Conservation (phyloP, 352 stramenopile genomes). For the Pythium dissotocum region DNA sequence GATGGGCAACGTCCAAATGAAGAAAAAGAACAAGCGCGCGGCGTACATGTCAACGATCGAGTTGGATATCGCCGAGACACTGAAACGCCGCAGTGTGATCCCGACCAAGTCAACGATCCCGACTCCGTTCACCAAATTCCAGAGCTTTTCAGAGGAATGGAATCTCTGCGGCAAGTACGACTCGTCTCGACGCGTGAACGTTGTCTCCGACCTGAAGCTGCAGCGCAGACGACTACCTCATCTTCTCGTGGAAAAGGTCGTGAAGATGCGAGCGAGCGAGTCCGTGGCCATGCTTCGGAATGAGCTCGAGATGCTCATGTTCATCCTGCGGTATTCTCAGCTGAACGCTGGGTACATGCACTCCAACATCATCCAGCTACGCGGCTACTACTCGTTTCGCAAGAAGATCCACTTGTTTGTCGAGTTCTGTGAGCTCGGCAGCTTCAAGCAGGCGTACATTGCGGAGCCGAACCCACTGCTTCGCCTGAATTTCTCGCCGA, state of each 20-base stretch:
- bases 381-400: conserved; percentile 52
- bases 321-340: conserved; percentile 45
- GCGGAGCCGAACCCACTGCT: conserved; percentile 42
- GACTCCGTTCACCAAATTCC: conserved; percentile 47
- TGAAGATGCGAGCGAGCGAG: conserved; percentile 39
- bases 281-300: conserved; percentile 45
- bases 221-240: conserved; percentile 48
- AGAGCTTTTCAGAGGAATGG: conserved; percentile 60
- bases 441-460: conserved; percentile 54
- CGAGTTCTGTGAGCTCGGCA: conserved; percentile 66
- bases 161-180: conserved; percentile 66
- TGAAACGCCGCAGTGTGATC: conserved; percentile 16
- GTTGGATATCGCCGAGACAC: conserved; percentile 13
- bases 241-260: conserved; percentile 62
- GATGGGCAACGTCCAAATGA: conserved; percentile 14
- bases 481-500: conserved; percentile 36
- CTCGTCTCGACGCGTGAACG: conserved; percentile 49
- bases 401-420: conserved; percentile 56
- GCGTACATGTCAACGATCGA: conserved; percentile 23
- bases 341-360: conserved; percentile 40
- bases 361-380: conserved; percentile 52
- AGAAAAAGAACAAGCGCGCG: conserved; percentile 12
- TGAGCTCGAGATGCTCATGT: conserved; percentile 65
- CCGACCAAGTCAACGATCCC: conserved; percentile 29
- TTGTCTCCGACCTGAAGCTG: conserved; percentile 52